A percentile compares a stretch with the other conserved stretches of the same genome.
Evolutionary conservation across 306 rosid species (phyloP).

Genomic region (apple (Malus domestica)): ASM211411v1 NC_041790.1:35147001-35147500

Average conservation of each 20-base stretch:
- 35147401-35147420: constrained; percentile 19
- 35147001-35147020: constrained; percentile 21
- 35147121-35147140: constrained; percentile 64
- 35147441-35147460: too few species aligned
- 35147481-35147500: background rate
- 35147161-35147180: constrained; percentile 46
- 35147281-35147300: constrained; percentile 54
- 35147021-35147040: constrained; percentile 53
- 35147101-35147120: constrained; percentile 85
- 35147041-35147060: constrained; percentile 72
- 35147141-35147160: constrained; percentile 82
- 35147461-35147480: background rate
- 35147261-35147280: constrained; percentile 77
- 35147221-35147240: constrained; percentile 89
- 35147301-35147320: constrained; percentile 45
- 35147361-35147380: constrained; percentile 53
- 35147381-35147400: constrained; percentile 20
- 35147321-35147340: constrained; percentile 72
- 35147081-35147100: constrained; percentile 85
- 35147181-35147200: constrained; percentile 78
- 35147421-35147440: background rate
- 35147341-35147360: constrained; percentile 81
- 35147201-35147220: constrained; percentile 89
- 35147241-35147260: constrained; percentile 86
- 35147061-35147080: constrained; percentile 70